Evolutionary conservation across 371 early-diverging fungal species (phyloP).

Genomic region (Apophysomyces elegans): DNA sequence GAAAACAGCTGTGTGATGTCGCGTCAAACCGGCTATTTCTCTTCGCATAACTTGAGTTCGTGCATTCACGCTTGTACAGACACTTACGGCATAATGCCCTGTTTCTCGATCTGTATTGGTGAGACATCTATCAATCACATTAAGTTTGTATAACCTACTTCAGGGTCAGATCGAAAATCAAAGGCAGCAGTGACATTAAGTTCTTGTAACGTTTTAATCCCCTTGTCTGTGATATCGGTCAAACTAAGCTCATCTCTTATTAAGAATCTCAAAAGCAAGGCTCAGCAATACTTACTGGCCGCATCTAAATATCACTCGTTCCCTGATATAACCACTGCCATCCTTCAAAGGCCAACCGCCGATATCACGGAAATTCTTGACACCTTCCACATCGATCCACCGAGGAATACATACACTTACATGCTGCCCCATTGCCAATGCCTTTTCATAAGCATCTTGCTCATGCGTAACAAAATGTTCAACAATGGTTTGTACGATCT

Average conservation of each 20-base stretch:
- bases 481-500: slow-evolving; percentile 41
- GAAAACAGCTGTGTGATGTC: slow-evolving; percentile 62
- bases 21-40: slow-evolving; percentile 34
- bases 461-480: slow-evolving; percentile 49
- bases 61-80: not conserved
- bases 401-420: slow-evolving; percentile 39
- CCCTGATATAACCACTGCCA: slow-evolving; percentile 47
- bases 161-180: slow-evolving; percentile 63
- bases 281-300: slow-evolving; percentile 39
- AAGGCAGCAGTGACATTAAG: slow-evolving; percentile 59
- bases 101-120: slow-evolving; percentile 32
- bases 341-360: slow-evolving; percentile 55
- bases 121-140: too few species aligned
- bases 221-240: slow-evolving; percentile 44
- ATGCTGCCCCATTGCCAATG: slow-evolving; percentile 35
- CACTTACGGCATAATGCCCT: slow-evolving; percentile 50
- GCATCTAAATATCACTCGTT: slow-evolving; percentile 50
- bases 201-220: slow-evolving; percentile 42
- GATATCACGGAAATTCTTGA: slow-evolving; percentile 62
- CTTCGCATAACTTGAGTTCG: slow-evolving; percentile 19
- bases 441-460: slow-evolving; percentile 51
- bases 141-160: slow-evolving; percentile 16
- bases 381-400: slow-evolving; percentile 58
- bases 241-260: slow-evolving; percentile 19
- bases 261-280: not conserved